These are phyloP conservation scores for Filobasidium uniguttulatum DNA, from an alignment of 1,284 basidiomycete genomes.

Conservation along the genomic window DNA sequence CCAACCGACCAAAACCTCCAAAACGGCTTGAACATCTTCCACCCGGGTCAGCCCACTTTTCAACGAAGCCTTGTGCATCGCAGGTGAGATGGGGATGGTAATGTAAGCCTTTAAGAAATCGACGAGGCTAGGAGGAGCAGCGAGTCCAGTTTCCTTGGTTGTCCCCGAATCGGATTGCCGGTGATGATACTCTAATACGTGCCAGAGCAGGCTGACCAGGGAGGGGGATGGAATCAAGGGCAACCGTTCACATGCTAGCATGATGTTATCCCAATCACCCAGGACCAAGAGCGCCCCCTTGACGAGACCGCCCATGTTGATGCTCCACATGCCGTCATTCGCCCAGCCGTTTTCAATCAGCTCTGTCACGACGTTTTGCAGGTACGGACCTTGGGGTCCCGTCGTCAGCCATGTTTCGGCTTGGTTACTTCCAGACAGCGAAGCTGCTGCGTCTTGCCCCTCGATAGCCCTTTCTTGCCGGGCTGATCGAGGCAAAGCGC, in stretches of 20 bases:
- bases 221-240: slow-evolving; percentile 24
- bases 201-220: slow-evolving; percentile 21
- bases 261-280: slow-evolving; percentile 26
- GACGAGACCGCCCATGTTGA: slow-evolving; percentile 22
- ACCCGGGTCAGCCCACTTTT: slow-evolving; percentile 19
- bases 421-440: background rate
- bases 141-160: background rate
- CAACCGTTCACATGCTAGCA: slow-evolving; percentile 17
- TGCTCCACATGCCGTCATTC: slow-evolving; percentile 28
- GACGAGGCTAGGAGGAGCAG: slow-evolving; percentile 9
- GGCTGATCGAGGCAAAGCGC: background rate
- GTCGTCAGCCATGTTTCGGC: background rate
- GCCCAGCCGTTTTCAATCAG: slow-evolving; percentile 22
- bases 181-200: slow-evolving; percentile 13
- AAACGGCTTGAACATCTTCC: slow-evolving; percentile 23
- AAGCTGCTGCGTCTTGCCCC: background rate
- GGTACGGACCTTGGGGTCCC: slow-evolving; percentile 20
- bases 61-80: slow-evolving; percentile 28
- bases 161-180: background rate
- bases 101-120: slow-evolving; percentile 21
- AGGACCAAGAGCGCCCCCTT: slow-evolving; percentile 23
- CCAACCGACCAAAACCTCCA: slow-evolving; percentile 23
- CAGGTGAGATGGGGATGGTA: slow-evolving; percentile 23
- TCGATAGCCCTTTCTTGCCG: background rate
- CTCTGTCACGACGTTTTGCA: slow-evolving; percentile 19